A percentile compares a stretch with the other conserved stretches of the same genome.
Conservation (phyloP, 73 alveolate species). For the Symbiodinium natans region DNA sequence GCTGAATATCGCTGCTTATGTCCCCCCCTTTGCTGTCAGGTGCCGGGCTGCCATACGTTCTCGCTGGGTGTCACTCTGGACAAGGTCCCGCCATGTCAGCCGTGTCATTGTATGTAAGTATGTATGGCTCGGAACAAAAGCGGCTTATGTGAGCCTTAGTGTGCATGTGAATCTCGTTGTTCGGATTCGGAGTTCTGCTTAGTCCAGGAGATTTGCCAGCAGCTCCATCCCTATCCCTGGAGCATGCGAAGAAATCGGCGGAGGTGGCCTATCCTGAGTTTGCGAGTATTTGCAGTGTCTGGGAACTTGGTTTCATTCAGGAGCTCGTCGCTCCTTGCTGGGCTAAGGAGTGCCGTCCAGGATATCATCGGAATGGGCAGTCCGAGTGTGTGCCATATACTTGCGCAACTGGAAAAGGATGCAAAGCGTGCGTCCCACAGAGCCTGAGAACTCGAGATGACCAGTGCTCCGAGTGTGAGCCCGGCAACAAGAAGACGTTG, state of each 20-base stretch:
- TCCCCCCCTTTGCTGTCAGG: too few species aligned
- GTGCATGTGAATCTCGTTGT: too few species aligned
- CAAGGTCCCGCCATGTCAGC: not conserved
- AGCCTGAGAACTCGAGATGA: conserved; percentile 52
- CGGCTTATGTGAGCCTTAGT: too few species aligned
- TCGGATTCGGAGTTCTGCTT: too few species aligned
- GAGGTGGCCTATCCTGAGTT: not conserved
- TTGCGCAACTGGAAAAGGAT: conserved; percentile 31
- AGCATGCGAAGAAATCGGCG: not conserved
- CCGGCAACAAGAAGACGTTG: conserved; percentile 39
- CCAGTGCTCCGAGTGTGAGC: conserved; percentile 67
- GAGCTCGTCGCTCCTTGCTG: too few species aligned
- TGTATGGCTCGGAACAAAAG: not conserved
- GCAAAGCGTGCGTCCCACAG: conserved; percentile 36
- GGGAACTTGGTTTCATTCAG: not conserved
- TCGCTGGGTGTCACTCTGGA: not conserved
- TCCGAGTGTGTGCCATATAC: conserved; percentile 28
- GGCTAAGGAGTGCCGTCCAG: conserved; percentile 46
- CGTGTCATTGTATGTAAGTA: not conserved
- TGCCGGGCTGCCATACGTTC: not conserved
- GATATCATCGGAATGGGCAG: conserved; percentile 28
- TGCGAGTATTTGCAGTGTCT: not conserved
- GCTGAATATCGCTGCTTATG: too few species aligned
- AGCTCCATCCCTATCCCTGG: not conserved
- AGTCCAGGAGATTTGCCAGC: not conserved